These are phyloP conservation scores for Rhodocollybia butyracea DNA, from an alignment of 768 basidiomycete genomes.

Conservation along the genomic window DNA sequence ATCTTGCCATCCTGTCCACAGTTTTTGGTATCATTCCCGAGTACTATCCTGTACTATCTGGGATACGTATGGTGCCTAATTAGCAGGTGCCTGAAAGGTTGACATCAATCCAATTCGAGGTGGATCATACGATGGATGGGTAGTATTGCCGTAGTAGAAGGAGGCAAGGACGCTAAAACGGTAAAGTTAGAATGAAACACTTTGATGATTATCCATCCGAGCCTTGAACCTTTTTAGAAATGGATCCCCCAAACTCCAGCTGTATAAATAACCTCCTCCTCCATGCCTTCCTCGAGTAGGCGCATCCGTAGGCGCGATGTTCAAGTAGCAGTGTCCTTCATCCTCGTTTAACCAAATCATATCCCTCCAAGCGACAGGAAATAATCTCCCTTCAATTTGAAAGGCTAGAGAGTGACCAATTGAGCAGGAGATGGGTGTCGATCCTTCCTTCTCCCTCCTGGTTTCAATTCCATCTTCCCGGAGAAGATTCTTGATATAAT, in stretches of 20 bases:
- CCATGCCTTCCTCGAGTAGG: conserved; percentile 30
- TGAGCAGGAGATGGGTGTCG: conserved; percentile 32
- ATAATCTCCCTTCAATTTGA: conserved; percentile 62
- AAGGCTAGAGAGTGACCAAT: conserved; percentile 64
- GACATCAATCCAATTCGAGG: conserved; percentile 72
- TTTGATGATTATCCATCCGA: background rate
- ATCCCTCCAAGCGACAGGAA: conserved; percentile 76
- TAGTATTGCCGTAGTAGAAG: conserved; percentile 72
- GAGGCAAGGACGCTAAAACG: conserved; percentile 53
- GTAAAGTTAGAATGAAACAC: background rate
- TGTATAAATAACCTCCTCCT: conserved; percentile 59
- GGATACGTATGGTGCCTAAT: background rate
- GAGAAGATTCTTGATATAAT: conserved; percentile 18
- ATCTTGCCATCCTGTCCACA: too few species aligned
- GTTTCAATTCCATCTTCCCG: conserved; percentile 20
- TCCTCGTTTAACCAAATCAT: conserved; percentile 34
- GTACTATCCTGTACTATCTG: background rate
- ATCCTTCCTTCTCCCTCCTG: background rate
- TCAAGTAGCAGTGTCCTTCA: conserved; percentile 40
- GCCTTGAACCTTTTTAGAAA: conserved; percentile 65
- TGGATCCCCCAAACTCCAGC: conserved; percentile 76
- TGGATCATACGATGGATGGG: conserved; percentile 62
- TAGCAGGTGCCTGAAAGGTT: conserved; percentile 38
- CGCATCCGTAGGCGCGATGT: conserved; percentile 60
- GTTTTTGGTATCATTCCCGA: background rate